Conservation (phyloP, 192 early-diverging fungal species). For the Coemansia furcata region DNA sequence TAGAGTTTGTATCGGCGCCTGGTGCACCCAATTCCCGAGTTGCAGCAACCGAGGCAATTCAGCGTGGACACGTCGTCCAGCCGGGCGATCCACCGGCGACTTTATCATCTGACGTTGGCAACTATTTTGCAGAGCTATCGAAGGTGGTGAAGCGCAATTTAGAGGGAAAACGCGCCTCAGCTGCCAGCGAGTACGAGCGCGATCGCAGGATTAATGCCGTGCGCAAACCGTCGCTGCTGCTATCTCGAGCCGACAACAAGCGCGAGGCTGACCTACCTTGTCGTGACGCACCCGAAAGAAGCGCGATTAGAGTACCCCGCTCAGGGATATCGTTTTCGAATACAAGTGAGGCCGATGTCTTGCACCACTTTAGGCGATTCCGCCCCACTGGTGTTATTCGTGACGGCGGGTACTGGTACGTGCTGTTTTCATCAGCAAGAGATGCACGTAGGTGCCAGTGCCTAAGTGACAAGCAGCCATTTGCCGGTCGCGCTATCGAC, state of each 20-base stretch:
- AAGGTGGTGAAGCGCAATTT: neutral
- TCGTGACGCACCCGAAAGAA: neutral
- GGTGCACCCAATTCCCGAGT: slow-evolving; percentile 38
- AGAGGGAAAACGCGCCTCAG: slow-evolving; percentile 1
- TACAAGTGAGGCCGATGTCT: slow-evolving; percentile 27
- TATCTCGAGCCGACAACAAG: neutral
- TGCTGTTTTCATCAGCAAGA: slow-evolving; percentile 39
- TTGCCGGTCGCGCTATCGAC: slow-evolving; percentile 37
- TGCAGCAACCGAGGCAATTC: slow-evolving; percentile 37
- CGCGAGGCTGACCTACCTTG: neutral
- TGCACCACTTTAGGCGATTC: slow-evolving; percentile 40
- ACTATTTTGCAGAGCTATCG: slow-evolving; percentile 23
- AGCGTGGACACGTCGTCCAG: slow-evolving; percentile 16
- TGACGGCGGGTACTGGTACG: slow-evolving; percentile 47
- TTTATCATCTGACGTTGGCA: slow-evolving; percentile 24
- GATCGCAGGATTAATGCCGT: neutral
- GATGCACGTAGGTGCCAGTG: slow-evolving; percentile 53
- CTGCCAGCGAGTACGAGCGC: neutral
- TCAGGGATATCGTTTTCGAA: slow-evolving; percentile 49
- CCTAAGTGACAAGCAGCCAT: slow-evolving; percentile 37
- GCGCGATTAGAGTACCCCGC: slow-evolving; percentile 39
- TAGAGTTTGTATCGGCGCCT: slow-evolving; percentile 29
- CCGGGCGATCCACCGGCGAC: slow-evolving; percentile 29
- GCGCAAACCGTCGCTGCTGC: neutral
- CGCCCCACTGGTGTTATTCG: slow-evolving; percentile 27